Base-by-base conservation (phyloP, 306 rosid genomes). In the Vigna reflexopilosa region DNA sequence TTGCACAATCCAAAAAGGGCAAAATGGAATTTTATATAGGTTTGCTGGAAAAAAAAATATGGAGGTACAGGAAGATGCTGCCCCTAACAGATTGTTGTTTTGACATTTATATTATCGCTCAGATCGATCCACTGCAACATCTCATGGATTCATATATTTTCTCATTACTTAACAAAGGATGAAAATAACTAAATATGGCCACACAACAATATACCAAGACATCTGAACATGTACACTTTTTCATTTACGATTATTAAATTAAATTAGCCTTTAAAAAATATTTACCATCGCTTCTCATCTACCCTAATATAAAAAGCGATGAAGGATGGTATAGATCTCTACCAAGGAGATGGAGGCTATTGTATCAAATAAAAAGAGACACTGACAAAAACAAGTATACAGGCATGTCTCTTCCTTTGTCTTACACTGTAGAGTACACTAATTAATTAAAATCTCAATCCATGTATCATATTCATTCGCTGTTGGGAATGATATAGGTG, bases 171-270 rank as follows among this genome's bases (percentile, higher is more conserved):
- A 51, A 52, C 17, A 17, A 6, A 17, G 40, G 47, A 70, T 42
- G 52, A 63, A 52, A 70, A n/a, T 7, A 64, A 34, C 19, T 30
- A 63, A 54, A 52, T 70, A 15, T 10, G 78, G 36, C 20, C 20
- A 44, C 19, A 50, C n/a, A 50, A 17, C 15, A 68, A 79, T 30
- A 24, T 28, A 13, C 70, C 79, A 36, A 64, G 73, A 70, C 70
- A 74, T 48, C 47, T 15, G 50, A 22, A 73, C 17, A 74, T 38
- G 64, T 76, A 71, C 34, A 45, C 47, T 52, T 58, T 19, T 50
- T 59, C 59, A 30, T 81, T 77, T 45, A 65, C 56, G 62, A 69
- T 66, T 28, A 36, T 73, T 11, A 52, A 79, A 79, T 62, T 76
- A 16, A 73, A 34, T 66, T 42, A 75, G 79, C 67, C 78, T 84